Evolutionary conservation across 1,139 yeast species (phyloP), one percentile per base, ranked within the genome.

Genomic region (Nakaseomyces uthaithaninus): DNA sequence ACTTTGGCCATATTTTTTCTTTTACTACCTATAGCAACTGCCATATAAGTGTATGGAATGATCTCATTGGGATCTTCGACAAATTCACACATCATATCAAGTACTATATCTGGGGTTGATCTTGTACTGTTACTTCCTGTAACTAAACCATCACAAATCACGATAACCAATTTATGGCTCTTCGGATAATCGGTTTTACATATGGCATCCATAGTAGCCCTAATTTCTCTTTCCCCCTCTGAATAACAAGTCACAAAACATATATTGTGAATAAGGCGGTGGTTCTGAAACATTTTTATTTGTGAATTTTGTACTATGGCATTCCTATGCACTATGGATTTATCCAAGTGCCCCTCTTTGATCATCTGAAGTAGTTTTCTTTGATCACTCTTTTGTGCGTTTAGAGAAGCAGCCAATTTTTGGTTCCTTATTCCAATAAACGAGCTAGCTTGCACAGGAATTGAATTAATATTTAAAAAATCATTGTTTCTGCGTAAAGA

Each of bases 1-100:
- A 89, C 86, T 62, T 87, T 87, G n/a, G 97, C 96, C 95, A 86
- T 86, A 59, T 91, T 91, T 59, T 89, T 97, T 60, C 97, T 80
- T 64, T 85, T 87, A 6, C 83, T 57, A 49, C 97, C 97, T 56
- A 81, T 82, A 2, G 95, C 95, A 40, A 91, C 96, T 6, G 97
- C 94, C 36, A 89, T 94, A 58, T 91, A 89, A 0, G 96, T 86
- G 53, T 76, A 71, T 1, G 95, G 74, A 54, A 74, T 65, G n/a
- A 86, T 95, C 19, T 81, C 77, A 25, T 85, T 94, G 10, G 71
- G 72, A 1, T 85, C 82, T 25, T 72, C 68, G 6, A 75, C 71
- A 52, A 87, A 80, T 59, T 89, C 95, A n/a, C 80, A 75, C 93
- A 91, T 85, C 93, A 91, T 80, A 42, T 74, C 75, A 45, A 91